Evolutionary conservation across 2,329 filamentous ascomycete species (phyloP), one percentile per base, ranked within the genome.

Genomic region (Xylaria sp.): DNA sequence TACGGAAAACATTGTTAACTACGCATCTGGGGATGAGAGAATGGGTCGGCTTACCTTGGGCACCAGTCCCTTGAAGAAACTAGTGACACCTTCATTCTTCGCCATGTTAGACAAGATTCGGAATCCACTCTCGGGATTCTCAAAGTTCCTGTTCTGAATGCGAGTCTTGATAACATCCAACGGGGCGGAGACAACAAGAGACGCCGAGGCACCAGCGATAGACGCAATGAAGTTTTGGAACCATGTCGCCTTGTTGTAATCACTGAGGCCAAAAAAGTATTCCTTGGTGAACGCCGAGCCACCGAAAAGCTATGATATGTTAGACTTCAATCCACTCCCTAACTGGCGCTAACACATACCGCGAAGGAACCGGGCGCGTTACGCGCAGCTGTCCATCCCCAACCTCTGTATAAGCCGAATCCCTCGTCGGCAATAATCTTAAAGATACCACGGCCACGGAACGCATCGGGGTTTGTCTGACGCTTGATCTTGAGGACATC

Each of bases 401-500:
- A 97, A 62, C 95, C 95, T 75, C 95, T 88, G 83, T 99, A 99
- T 53, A 99, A 81, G 51, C 93, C 93, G 73, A 98, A 96, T 35
- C 95, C 95, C 79, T 99, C 95, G 74, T 99, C 95, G 61, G 87
- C 85, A 64, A 99, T 85, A 68, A 99, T 98, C 79, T 85, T 90
- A 75, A 98, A 81, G 62, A 99, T 84, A 65, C 95, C 95, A 72
- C 95, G 91, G 70, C 94, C 94, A 69, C 93, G 88, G 88, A 99
- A 99, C 35, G 95, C 93, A 75, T 98, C 95, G 40, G 95, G 95
- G 84, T 99, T 99, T 69, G 95, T 99, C 83, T 99, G 95, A 73
- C 95, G 89, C 87, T 99, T 99, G 83, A 99, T 99, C 87, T 99
- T 99, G 66, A 99, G 86, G 38, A 99, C 94, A 72, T 99, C 95